Conservation (phyloP, 192 early-diverging fungal species). For the Paraglomus brasilianum region DNA sequence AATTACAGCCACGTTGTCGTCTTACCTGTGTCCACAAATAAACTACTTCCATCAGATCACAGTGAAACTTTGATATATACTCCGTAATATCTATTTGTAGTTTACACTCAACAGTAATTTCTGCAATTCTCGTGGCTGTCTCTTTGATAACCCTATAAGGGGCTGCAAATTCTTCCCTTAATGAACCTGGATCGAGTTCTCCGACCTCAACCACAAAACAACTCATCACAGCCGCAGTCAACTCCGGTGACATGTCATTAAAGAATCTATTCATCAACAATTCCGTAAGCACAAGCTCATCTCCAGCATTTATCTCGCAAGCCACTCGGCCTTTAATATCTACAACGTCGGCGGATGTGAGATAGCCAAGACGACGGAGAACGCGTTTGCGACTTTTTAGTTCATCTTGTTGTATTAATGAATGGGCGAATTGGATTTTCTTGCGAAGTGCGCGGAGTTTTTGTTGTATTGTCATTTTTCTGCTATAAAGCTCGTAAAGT, state of each 20-base stretch:
- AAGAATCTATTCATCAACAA: conserved; percentile 97
- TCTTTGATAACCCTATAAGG: conserved; percentile 84
- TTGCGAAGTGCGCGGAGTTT: conserved; percentile 70
- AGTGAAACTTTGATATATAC: conserved; percentile 80
- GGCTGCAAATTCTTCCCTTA: conserved; percentile 73
- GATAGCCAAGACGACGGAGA: conserved; percentile 88
- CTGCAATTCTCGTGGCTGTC: conserved; percentile 78
- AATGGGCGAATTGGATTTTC: conserved; percentile 72
- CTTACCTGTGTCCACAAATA: conserved; percentile 77
- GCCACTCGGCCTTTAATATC: conserved; percentile 98
- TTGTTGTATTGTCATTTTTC: conserved; percentile 59
- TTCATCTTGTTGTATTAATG: conserved; percentile 90
- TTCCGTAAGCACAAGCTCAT: conserved; percentile 93
- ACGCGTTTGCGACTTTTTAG: conserved; percentile 88
- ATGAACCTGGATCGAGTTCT: conserved; percentile 46
- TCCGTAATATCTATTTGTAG: conserved; percentile 84
- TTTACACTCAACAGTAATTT: conserved; percentile 86
- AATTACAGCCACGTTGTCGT: background rate
- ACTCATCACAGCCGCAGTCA: conserved; percentile 80
- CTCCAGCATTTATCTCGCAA: conserved; percentile 93
- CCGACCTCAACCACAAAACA: conserved; percentile 87
- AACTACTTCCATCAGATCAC: conserved; percentile 93
- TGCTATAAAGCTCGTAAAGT: conserved; percentile 61
- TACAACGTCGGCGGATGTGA: conserved; percentile 78
- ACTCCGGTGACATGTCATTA: conserved; percentile 88